Evolutionary conservation across 257 asterid genomes (phyloP).

Genomic region (Petrea volubilis): DNA sequence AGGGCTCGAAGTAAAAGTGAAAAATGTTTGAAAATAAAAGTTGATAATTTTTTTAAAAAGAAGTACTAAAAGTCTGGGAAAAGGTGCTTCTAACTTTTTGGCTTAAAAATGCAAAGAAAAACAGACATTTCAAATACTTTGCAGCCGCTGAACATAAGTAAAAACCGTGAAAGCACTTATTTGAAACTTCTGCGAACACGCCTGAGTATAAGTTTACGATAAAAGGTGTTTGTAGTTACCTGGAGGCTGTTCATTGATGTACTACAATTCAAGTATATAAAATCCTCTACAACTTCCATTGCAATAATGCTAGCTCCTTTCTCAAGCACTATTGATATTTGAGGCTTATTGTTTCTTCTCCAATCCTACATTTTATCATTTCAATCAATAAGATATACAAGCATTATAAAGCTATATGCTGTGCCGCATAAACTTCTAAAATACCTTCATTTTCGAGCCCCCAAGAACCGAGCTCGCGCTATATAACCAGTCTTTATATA

Average conservation of each 20-base stretch:
- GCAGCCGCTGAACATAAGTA: too few relatives aligned
- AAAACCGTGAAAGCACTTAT: too few relatives aligned
- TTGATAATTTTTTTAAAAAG: too few relatives aligned
- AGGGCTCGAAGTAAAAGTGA: too few relatives aligned
- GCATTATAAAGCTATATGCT: background rate
- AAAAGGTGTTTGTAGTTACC: constrained; percentile 39
- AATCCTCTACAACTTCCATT: constrained; percentile 95
- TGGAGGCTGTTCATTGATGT: constrained; percentile 73
- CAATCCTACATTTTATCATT: constrained; percentile 58
- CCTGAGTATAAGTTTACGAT: too few relatives aligned
- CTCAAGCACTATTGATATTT: constrained; percentile 57
- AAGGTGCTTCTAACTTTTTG: too few relatives aligned
- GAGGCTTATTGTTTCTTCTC: constrained; percentile 67
- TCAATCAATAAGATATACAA: background rate
- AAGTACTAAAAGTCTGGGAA: too few relatives aligned
- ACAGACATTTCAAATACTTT: too few relatives aligned
- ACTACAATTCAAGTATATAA: constrained; percentile 66
- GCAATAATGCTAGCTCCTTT: constrained; percentile 66
- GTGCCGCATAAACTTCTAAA: background rate
- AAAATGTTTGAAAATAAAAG: too few relatives aligned
- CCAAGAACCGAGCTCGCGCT: constrained; percentile 57
- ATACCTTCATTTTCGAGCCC: constrained; percentile 79
- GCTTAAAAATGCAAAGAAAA: too few relatives aligned
- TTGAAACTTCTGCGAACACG: too few relatives aligned
- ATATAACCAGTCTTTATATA: constrained; percentile 82